Conservation (phyloP, 768 basidiomycete species). For the Amanita molliuscula region DNA sequence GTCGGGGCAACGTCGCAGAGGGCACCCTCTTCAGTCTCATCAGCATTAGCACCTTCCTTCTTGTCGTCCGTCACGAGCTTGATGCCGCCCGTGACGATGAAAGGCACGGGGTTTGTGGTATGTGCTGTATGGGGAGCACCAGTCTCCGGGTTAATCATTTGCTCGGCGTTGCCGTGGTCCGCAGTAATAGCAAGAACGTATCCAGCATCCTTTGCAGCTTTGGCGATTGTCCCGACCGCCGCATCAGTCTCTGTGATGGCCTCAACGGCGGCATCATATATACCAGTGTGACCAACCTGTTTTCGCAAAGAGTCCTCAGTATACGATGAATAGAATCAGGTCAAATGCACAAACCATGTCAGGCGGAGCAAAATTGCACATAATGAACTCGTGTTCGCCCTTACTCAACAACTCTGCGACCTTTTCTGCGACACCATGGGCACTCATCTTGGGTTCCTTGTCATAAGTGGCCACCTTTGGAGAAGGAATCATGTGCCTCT, state of each 20-base stretch:
- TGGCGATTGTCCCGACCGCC: slow-evolving; percentile 80
- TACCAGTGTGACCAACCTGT: slow-evolving; percentile 86
- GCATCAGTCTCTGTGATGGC: slow-evolving; percentile 84
- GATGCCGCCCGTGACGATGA: slow-evolving; percentile 73
- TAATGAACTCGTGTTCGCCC: slow-evolving; percentile 74
- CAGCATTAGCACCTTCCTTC: slow-evolving; percentile 23
- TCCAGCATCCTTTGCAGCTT: slow-evolving; percentile 76
- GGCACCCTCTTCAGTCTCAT: slow-evolving; percentile 53
- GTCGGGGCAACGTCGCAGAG: slow-evolving; percentile 91
- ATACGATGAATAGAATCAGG: neutral
- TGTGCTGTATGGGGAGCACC: slow-evolving; percentile 89
- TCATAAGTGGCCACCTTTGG: slow-evolving; percentile 96
- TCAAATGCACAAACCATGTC: slow-evolving; percentile 61
- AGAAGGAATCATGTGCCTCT: slow-evolving; percentile 80
- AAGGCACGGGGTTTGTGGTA: slow-evolving; percentile 83
- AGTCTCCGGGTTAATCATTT: slow-evolving; percentile 80
- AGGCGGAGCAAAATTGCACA: slow-evolving; percentile 97
- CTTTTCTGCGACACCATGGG: slow-evolving; percentile 79
- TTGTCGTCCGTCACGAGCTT: slow-evolving; percentile 42
- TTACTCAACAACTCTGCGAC: slow-evolving; percentile 77
- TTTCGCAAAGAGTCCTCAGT: neutral
- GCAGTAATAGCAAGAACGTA: slow-evolving; percentile 85
- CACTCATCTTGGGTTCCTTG: slow-evolving; percentile 84
- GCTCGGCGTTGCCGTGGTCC: slow-evolving; percentile 94
- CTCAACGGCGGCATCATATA: slow-evolving; percentile 83